Percentiles rank a stretch among this genome's conserved stretches.
These are phyloP conservation scores for Colletotrichum plurivorum DNA, from an alignment of 2,329 filamentous ascomycete genomes.

Conservation along the genomic window DNA sequence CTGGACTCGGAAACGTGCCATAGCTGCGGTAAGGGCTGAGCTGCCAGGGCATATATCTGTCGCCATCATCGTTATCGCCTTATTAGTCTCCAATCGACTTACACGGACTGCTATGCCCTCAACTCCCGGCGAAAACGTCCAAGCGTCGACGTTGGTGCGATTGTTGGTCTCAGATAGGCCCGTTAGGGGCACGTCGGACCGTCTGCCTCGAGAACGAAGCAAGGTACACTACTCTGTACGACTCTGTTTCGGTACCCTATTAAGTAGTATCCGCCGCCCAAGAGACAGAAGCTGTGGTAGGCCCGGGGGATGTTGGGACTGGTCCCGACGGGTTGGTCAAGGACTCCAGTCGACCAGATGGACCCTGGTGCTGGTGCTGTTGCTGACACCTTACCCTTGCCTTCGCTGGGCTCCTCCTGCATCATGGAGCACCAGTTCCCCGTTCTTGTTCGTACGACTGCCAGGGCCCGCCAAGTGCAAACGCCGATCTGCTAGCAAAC, in stretches of 20 bases:
- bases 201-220: slow-evolving; percentile 15
- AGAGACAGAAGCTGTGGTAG: slow-evolving; percentile 14
- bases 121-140: slow-evolving; percentile 26
- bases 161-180: slow-evolving; percentile 21
- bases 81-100: slow-evolving; percentile 38
- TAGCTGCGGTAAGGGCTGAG: slow-evolving; percentile 21
- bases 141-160: slow-evolving; percentile 25
- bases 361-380: slow-evolving; percentile 23
- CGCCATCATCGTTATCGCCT: neutral
- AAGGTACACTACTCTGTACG: neutral
- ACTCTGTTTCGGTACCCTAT: neutral
- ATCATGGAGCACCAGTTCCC: slow-evolving; percentile 18
- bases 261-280: too few species aligned
- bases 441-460: slow-evolving; percentile 11
- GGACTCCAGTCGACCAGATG: slow-evolving; percentile 24
- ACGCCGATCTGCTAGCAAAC: slow-evolving; percentile 32
- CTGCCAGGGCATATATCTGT: slow-evolving; percentile 12
- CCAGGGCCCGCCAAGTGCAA: slow-evolving; percentile 26
- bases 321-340: slow-evolving; percentile 38
- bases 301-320: slow-evolving; percentile 30
- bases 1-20: slow-evolving; percentile 21
- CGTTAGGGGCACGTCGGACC: slow-evolving; percentile 28
- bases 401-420: slow-evolving; percentile 22
- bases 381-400: neutral
- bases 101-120: slow-evolving; percentile 29